Base-by-base conservation (phyloP, 129 eudicot genomes). In the Glebionis coronaria region DNA sequence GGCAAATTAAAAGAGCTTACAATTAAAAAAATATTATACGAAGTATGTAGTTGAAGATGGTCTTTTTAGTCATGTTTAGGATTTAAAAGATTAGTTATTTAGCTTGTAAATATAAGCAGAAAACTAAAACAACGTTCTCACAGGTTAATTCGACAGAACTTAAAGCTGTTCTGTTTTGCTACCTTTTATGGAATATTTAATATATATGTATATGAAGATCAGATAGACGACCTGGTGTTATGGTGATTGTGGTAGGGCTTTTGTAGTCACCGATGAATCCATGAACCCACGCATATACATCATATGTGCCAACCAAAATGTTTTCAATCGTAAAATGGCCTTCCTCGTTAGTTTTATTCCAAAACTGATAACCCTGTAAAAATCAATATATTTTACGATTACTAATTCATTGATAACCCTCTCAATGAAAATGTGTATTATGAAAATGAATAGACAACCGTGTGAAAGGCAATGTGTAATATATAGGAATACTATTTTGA, bases 191-290 rank as follows among this genome's bases (percentile, higher is more conserved):
- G 31, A 25, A 55, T 25, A 4, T 55, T 1, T 55, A 12, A 20
- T 23, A 13, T 25, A 14, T 57, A 25, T 54, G 20, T 51, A 10
- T 3, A 51, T n/a, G 20, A 20, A 59, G 12, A 27, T 25, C 56
- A 40, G 67, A 66, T 65, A 3, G 1, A 49, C 28, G 14, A 93
- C 98, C 98, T 88, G 84, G 56, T 12, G 80, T 79, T 23, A 92
- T 76, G 47, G 83, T 78, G 62, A 92, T 40, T 25, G 50, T 61
- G 50, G 13, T 51, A 23, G 75, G 80, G 69, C 63, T 76, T 68
- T 46, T 80, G 80, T 78, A 93, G 69, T 93, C 98, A 21, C 98
- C 98, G 54, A 88, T 57, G 75, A 83, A 88, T 76, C 96, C 96
- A 46, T 84, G 86, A 40, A 93, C 92, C 87, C 85, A 86, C 3